Conservation (phyloP, 768 basidiomycete species). For the Xerocomus brunneocitrinus region DNA sequence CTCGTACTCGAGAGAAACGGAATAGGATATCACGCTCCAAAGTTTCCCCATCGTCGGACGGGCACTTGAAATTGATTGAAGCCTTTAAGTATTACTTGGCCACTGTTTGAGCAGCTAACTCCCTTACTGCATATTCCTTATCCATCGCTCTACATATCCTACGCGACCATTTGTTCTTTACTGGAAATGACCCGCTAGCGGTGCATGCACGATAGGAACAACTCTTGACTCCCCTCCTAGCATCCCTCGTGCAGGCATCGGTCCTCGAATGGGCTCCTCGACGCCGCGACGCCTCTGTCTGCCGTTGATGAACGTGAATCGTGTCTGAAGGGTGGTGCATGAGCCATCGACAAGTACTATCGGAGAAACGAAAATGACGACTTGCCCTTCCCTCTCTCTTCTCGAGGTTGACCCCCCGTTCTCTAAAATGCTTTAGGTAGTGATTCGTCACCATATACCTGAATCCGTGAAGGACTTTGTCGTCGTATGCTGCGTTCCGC, state of each 20-base stretch:
- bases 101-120: too few species aligned
- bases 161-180: neutral
- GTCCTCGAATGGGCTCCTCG: constrained; percentile 13
- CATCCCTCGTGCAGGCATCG: constrained; percentile 21
- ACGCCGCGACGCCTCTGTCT: constrained; percentile 1
- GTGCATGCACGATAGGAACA: constrained; percentile 21
- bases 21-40: constrained; percentile 49
- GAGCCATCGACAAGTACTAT: neutral
- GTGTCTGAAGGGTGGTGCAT: constrained; percentile 6
- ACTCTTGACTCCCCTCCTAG: constrained; percentile 24
- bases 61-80: constrained; percentile 4
- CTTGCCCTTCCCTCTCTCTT: constrained; percentile 18
- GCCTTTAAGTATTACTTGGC: neutral
- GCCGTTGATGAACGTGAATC: constrained; percentile 6
- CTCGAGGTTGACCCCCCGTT: constrained; percentile 16
- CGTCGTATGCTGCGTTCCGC: constrained; percentile 33
- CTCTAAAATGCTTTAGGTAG: constrained; percentile 22
- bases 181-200: constrained; percentile 1
- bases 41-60: constrained; percentile 35
- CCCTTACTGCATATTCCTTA: neutral
- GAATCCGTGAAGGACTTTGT: constrained; percentile 22
- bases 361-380: neutral
- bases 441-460: constrained; percentile 23
- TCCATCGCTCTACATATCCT: neutral
- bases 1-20: constrained; percentile 35